These are phyloP conservation scores for Phoma sp. DNA, from an alignment of 2,329 filamentous ascomycete genomes.

Conservation along the genomic window DNA sequence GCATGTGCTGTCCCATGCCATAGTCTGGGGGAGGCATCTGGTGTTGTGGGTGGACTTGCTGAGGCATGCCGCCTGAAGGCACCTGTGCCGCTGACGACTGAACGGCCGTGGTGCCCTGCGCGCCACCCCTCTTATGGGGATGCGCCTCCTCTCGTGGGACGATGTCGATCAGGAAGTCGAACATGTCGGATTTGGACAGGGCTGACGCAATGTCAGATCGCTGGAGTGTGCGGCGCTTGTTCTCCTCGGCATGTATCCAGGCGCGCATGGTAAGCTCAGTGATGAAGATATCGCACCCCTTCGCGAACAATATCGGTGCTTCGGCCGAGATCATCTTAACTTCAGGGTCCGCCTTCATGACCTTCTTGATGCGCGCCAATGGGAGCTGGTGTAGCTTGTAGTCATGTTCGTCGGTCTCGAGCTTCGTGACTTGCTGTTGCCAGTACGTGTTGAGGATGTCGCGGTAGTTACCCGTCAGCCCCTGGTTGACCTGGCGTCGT, in stretches of 20 bases:
- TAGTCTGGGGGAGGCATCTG: slow-evolving; percentile 64
- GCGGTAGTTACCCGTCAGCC: slow-evolving; percentile 87
- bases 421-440: slow-evolving; percentile 96
- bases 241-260: slow-evolving; percentile 99
- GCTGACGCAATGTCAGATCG: slow-evolving; percentile 96
- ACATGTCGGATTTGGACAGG: slow-evolving; percentile 98
- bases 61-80: slow-evolving; percentile 46
- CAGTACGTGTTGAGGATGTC: slow-evolving; percentile 99
- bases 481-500: slow-evolving; percentile 81
- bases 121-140: slow-evolving; percentile 72
- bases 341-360: slow-evolving; percentile 99
- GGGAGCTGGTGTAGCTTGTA: slow-evolving; percentile 98
- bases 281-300: slow-evolving; percentile 99
- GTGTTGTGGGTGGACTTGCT: slow-evolving; percentile 55
- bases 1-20: slow-evolving; percentile 65
- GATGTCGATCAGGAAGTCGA: slow-evolving; percentile 99
- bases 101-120: slow-evolving; percentile 45
- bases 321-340: slow-evolving; percentile 99
- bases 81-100: slow-evolving; percentile 50
- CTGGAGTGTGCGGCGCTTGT: slow-evolving; percentile 94
- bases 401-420: slow-evolving; percentile 94
- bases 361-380: slow-evolving; percentile 98
- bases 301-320: slow-evolving; percentile 95
- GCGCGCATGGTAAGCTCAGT: slow-evolving; percentile 98
- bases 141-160: slow-evolving; percentile 94